Conservation (phyloP, 371 early-diverging fungal species). For the Syncephalastrum racemosum region DNA sequence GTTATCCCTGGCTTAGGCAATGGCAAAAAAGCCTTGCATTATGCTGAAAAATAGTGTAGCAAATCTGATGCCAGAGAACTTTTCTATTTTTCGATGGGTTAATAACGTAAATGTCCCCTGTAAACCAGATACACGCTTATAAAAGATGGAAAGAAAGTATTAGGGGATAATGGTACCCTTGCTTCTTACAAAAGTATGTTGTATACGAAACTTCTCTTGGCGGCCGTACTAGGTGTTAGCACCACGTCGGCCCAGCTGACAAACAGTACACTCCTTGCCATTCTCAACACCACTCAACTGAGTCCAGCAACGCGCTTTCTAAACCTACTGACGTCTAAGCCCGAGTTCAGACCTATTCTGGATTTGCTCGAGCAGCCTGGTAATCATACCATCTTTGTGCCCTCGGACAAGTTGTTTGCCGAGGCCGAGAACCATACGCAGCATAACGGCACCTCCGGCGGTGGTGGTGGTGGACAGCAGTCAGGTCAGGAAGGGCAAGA, state of each 20-base stretch:
- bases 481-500: constrained; percentile 1
- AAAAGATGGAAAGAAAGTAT: neutral
- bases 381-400: constrained; percentile 36
- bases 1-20: too few species aligned
- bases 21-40: too few species aligned
- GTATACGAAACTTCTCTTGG: too few species aligned
- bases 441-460: neutral
- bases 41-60: too few species aligned
- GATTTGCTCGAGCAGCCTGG: constrained; percentile 27
- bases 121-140: too few species aligned
- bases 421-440: neutral
- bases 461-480: constrained; percentile 1
- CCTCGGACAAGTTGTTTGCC: constrained; percentile 19
- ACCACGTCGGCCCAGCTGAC: constrained; percentile 14
- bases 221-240: constrained; percentile 10
- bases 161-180: neutral
- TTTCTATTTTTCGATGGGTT: too few species aligned
- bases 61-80: too few species aligned
- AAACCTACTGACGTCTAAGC: constrained; percentile 25
- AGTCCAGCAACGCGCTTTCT: constrained; percentile 34
- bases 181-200: too few species aligned
- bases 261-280: constrained; percentile 21
- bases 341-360: constrained; percentile 26
- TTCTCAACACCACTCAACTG: constrained; percentile 28
- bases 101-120: too few species aligned